Conservation (phyloP, 495 filamentous ascomycete genomes). For the Hypoxylon fuscum region DNA sequence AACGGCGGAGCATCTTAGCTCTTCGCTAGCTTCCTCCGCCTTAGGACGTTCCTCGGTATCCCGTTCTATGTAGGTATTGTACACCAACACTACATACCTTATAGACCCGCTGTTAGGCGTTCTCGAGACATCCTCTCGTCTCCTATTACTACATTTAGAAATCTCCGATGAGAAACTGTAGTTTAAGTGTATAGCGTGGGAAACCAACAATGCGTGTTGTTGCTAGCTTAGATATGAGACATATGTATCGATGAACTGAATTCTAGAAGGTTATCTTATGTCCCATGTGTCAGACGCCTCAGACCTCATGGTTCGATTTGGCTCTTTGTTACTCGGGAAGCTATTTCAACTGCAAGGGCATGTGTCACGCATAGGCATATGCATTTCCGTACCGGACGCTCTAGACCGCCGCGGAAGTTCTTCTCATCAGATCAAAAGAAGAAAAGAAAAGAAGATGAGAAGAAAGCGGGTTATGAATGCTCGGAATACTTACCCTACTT, state of each 20-base stretch:
- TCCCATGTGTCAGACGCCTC: conserved; percentile 5
- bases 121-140: conserved; percentile 42
- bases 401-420: conserved; percentile 14
- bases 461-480: conserved; percentile 6
- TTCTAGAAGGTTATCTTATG: conserved; percentile 21
- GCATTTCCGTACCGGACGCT: conserved; percentile 5
- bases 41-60: conserved; percentile 26
- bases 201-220: conserved; percentile 12
- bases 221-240: conserved; percentile 26
- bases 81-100: conserved; percentile 33
- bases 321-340: neutral
- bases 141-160: conserved; percentile 46
- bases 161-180: conserved; percentile 27
- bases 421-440: conserved; percentile 4
- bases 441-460: conserved; percentile 19
- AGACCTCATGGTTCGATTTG: conserved; percentile 8
- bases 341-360: conserved; percentile 10
- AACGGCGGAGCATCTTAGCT: conserved; percentile 19
- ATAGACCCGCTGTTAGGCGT: conserved; percentile 47
- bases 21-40: conserved; percentile 23
- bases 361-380: conserved; percentile 7
- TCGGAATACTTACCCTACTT: neutral
- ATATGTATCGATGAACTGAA: conserved; percentile 17
- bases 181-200: conserved; percentile 25
- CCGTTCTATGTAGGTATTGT: no score